These are phyloP conservation scores for Sungouiozyma intestinalis DNA, from an alignment of 805 yeast species.

Conservation along the genomic window DNA sequence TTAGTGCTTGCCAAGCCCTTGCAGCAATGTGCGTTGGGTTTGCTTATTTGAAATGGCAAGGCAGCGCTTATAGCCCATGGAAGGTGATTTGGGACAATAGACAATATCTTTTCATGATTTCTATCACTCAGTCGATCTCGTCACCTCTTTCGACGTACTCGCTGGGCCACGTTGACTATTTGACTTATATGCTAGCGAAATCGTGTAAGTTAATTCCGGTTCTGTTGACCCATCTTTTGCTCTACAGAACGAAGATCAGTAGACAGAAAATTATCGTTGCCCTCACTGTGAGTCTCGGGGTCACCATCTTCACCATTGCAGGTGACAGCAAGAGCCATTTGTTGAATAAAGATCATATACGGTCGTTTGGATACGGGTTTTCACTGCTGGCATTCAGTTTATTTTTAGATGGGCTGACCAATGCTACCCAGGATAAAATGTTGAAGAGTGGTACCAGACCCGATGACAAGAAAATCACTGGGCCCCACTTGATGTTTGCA, in stretches of 20 bases:
- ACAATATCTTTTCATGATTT: slow-evolving; percentile 39
- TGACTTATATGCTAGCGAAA: slow-evolving; percentile 78
- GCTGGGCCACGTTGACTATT: slow-evolving; percentile 71
- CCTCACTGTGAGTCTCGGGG: slow-evolving; percentile 69
- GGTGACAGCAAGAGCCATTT: slow-evolving; percentile 12
- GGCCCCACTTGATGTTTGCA: slow-evolving; percentile 81
- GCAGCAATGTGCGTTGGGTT: slow-evolving; percentile 65
- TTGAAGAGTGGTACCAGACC: slow-evolving; percentile 32
- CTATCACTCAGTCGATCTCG: slow-evolving; percentile 68
- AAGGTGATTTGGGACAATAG: slow-evolving; percentile 29
- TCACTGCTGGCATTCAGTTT: slow-evolving; percentile 48
- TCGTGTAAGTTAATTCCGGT: slow-evolving; percentile 92
- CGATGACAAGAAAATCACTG: slow-evolving; percentile 40
- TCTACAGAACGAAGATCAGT: slow-evolving; percentile 67
- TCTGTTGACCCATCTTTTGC: slow-evolving; percentile 65
- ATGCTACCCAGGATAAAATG: slow-evolving; percentile 84
- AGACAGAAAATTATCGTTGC: slow-evolving; percentile 72
- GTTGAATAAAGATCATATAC: slow-evolving; percentile 13
- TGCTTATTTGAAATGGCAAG: slow-evolving; percentile 38
- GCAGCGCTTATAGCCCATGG: slow-evolving; percentile 21
- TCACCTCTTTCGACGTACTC: slow-evolving; percentile 77
- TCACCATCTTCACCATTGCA: slow-evolving; percentile 60
- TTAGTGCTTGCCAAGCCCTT: slow-evolving; percentile 63
- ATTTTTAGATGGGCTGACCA: slow-evolving; percentile 82
- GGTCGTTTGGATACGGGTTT: slow-evolving; percentile 42